phyloP scores from a whole-genome alignment of 2,329 filamentous ascomycete genomes.

The Dothideomycetes sp. region DNA sequence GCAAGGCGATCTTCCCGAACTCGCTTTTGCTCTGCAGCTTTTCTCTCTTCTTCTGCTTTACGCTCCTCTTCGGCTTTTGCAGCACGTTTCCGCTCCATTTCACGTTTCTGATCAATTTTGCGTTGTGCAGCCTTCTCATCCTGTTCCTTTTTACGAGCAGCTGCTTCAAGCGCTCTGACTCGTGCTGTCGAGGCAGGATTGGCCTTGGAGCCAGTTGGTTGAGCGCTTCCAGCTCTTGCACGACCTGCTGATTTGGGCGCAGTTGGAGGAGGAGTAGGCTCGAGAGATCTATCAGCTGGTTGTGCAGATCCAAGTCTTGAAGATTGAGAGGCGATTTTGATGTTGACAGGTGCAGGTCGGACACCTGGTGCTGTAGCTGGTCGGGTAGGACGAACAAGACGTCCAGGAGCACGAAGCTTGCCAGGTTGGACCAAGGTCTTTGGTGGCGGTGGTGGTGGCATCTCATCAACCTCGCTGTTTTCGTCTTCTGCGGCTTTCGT shows the following conservation, averaged over 20 bases:
- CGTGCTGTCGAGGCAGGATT: conserved; percentile 15
- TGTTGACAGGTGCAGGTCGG: conserved; percentile 61
- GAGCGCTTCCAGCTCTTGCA: conserved; percentile 9
- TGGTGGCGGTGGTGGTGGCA: conserved; percentile 52
- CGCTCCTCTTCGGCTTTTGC: conserved; percentile 54
- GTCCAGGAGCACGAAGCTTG: conserved; percentile 23
- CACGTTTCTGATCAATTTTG: conserved; percentile 70
- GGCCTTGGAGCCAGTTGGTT: conserved; percentile 5
- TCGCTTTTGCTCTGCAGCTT: conserved; percentile 26
- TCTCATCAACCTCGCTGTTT: conserved; percentile 36
- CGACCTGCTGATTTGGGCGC: conserved; percentile 7
- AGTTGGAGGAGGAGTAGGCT: conserved; percentile 5
- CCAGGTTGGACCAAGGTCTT: conserved; percentile 32
- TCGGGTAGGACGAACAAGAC: conserved; percentile 28
- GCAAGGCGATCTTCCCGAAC: conserved; percentile 23
- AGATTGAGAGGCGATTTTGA: conserved; percentile 47
- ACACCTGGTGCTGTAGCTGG: conserved; percentile 22
- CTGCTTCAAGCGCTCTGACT: conserved; percentile 53
- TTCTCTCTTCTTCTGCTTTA: conserved; percentile 25
- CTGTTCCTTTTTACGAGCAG: conserved; percentile 71
- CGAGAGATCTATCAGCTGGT: conserved; percentile 17
- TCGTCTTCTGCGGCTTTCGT: conserved; percentile 24
- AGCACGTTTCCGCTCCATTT: conserved; percentile 66
- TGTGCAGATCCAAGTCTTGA: conserved; percentile 18
- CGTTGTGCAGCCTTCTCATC: conserved; percentile 71